These are phyloP conservation scores for Pseudocercospora macadamiae DNA, from an alignment of 2,329 filamentous ascomycete species.

Conservation along the genomic window DNA sequence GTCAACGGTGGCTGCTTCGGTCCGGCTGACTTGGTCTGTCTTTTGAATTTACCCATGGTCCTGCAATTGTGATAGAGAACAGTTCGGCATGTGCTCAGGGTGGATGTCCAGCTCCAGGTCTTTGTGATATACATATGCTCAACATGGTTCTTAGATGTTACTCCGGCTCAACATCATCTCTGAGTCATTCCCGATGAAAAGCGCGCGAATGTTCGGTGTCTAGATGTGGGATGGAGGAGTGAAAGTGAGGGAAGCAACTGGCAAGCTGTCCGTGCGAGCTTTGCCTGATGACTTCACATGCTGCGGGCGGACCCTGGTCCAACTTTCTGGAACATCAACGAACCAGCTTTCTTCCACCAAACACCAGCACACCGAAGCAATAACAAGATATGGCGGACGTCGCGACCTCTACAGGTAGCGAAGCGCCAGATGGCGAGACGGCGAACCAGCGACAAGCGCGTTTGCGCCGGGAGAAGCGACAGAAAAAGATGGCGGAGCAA, in stretches of 20 bases:
- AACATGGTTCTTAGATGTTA: background rate
- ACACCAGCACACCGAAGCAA: background rate
- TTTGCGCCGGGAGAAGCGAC: slow-evolving; percentile 75
- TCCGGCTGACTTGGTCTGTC: slow-evolving; percentile 7
- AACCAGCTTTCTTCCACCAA: too few relatives aligned
- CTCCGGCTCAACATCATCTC: background rate
- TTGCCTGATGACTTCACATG: background rate
- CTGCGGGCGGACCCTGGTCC: background rate
- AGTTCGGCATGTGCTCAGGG: background rate
- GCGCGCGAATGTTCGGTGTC: background rate
- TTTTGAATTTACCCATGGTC: slow-evolving; percentile 9
- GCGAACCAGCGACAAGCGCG: slow-evolving; percentile 63
- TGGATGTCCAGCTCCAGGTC: background rate
- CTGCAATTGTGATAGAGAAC: background rate
- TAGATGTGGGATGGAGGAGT: background rate
- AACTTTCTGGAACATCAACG: background rate
- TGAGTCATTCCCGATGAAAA: background rate
- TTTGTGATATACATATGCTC: background rate
- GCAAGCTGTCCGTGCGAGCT: slow-evolving; percentile 1
- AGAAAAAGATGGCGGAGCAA: slow-evolving; percentile 75
- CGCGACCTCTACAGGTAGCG: slow-evolving; percentile 28
- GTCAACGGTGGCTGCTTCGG: slow-evolving; percentile 58
- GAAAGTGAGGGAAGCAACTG: background rate
- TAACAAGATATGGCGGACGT: slow-evolving; percentile 33
- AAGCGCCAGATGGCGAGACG: slow-evolving; percentile 40